These are phyloP conservation scores for Zizania palustris DNA, from an alignment of 202 grass and related monocot species.

Conservation along the genomic window DNA sequence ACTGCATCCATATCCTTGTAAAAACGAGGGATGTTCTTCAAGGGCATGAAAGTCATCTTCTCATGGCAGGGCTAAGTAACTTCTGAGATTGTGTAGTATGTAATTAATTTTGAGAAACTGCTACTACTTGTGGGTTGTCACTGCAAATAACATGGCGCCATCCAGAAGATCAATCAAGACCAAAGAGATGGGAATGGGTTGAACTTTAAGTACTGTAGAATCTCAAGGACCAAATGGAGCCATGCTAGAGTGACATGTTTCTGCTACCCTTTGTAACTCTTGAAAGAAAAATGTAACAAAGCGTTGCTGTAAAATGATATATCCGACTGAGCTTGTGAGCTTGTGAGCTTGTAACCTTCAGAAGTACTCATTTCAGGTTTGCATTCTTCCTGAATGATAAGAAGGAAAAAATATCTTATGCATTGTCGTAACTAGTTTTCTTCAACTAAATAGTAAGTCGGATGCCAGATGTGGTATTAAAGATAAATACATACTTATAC, in stretches of 20 bases:
- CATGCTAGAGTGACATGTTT: neutral
- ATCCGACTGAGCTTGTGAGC: neutral
- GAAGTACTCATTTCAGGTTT: neutral
- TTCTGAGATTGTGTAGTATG: neutral
- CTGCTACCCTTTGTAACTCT: neutral
- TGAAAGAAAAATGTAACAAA: neutral
- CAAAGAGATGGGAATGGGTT: neutral
- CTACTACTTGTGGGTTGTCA: neutral
- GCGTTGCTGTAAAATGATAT: neutral
- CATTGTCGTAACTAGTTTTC: neutral
- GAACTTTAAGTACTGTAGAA: neutral
- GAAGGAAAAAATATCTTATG: neutral
- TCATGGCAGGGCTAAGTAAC: too few species aligned
- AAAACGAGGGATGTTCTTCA: neutral
- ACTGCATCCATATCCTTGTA: neutral
- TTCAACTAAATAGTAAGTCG: too few species aligned
- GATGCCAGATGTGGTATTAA: too few species aligned
- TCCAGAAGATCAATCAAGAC: neutral
- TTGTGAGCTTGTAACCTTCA: neutral
- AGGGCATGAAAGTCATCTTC: too few species aligned
- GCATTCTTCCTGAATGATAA: neutral
- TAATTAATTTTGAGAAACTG: neutral
- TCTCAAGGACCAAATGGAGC: neutral
- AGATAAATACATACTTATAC: too few species aligned
- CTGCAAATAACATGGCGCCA: neutral